Evolutionary conservation across 2,329 filamentous ascomycete species (phyloP).

Genomic region (Fonsecaea pedrosoi): DNA sequence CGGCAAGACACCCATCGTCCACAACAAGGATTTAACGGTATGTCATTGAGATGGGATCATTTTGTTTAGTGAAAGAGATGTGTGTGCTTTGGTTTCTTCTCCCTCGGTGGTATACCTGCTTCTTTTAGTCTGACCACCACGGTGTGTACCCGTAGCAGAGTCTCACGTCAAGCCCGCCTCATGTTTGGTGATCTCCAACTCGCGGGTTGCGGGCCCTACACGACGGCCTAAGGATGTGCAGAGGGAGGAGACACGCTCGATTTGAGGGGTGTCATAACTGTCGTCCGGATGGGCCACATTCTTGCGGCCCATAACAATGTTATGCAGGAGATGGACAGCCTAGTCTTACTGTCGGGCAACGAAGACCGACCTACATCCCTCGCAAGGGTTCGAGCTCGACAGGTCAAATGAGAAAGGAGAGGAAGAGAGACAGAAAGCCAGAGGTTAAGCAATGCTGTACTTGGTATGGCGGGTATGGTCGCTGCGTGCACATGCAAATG

Average conservation of each 20-base stretch:
- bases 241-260: background rate
- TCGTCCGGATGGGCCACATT: background rate
- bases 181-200: background rate
- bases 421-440: too few relatives aligned
- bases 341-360: background rate
- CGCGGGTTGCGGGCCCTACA: background rate
- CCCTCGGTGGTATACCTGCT: background rate
- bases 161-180: background rate
- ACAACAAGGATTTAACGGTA: background rate
- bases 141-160: background rate
- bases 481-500: too few relatives aligned
- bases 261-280: background rate
- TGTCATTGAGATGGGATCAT: background rate
- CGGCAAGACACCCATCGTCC: background rate
- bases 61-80: background rate
- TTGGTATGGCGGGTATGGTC: too few relatives aligned
- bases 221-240: background rate
- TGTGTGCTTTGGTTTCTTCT: background rate
- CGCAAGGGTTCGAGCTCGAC: background rate
- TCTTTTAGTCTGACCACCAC: background rate
- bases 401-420: background rate
- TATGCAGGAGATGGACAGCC: background rate
- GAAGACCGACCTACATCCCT: background rate
- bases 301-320: background rate
- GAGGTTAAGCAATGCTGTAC: background rate